Evolutionary conservation across 148 eudicot species (phyloP).

Genomic region (Rhododendron ovatum): DNA sequence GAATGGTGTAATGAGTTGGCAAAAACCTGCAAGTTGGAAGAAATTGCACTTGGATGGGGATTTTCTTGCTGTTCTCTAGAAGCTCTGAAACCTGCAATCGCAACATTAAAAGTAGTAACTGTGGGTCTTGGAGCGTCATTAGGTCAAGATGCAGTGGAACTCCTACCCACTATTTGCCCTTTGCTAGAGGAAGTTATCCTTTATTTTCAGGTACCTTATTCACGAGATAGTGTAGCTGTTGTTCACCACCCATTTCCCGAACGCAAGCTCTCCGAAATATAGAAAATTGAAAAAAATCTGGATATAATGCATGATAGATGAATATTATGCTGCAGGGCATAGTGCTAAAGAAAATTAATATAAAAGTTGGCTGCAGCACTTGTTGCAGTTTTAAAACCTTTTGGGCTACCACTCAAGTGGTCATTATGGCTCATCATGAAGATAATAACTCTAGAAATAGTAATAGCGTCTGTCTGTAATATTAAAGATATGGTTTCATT

Average conservation of each 20-base stretch:
- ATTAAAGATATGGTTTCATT: background rate
- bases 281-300: background rate
- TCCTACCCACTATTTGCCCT: conserved; percentile 52
- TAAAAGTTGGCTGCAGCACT: background rate
- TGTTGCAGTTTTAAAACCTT: background rate
- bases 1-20: conserved; percentile 41
- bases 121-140: conserved; percentile 86
- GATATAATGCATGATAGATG: background rate
- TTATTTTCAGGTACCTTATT: conserved; percentile 66
- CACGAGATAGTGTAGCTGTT: background rate
- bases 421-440: background rate
- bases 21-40: conserved; percentile 59
- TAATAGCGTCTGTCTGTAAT: background rate
- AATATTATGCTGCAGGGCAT: background rate
- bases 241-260: background rate
- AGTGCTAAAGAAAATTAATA: background rate
- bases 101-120: conserved; percentile 39
- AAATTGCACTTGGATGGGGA: conserved; percentile 82
- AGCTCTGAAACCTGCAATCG: conserved; percentile 47
- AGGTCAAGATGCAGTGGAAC: conserved; percentile 59
- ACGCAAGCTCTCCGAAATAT: background rate
- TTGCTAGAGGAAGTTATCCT: conserved; percentile 61
- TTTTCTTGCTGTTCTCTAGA: conserved; percentile 50
- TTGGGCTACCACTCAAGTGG: background rate
- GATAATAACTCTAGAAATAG: background rate